Conservation (phyloP, 768 basidiomycete species). For the Podaxis sp. region DNA sequence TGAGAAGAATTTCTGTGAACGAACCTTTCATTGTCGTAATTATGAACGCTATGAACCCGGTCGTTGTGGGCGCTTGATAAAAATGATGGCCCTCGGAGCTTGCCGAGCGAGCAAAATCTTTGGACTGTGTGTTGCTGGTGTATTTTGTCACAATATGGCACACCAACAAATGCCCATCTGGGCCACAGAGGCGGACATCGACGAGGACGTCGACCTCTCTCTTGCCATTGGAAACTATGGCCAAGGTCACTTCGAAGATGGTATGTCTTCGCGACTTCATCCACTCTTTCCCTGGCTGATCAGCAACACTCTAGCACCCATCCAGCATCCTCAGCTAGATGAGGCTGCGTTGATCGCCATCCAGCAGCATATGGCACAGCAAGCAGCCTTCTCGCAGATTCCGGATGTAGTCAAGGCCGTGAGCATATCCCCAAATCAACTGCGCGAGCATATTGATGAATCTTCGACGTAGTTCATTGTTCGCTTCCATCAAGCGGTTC, state of each 20-base stretch:
- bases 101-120: slow-evolving; percentile 36
- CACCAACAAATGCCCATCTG: slow-evolving; percentile 71
- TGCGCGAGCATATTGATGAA: slow-evolving; percentile 9
- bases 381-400: slow-evolving; percentile 78
- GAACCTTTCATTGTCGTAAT: no score
- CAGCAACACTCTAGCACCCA: slow-evolving; percentile 33
- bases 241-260: slow-evolving; percentile 69
- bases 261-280: slow-evolving; percentile 30
- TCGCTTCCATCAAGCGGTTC: slow-evolving; percentile 91
- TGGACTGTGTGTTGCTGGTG: slow-evolving; percentile 3
- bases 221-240: slow-evolving; percentile 68
- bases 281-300: neutral
- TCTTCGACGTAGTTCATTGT: slow-evolving; percentile 73
- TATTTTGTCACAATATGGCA: slow-evolving; percentile 38
- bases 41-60: no score
- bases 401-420: slow-evolving; percentile 90
- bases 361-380: slow-evolving; percentile 84
- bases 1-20: neutral
- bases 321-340: slow-evolving; percentile 64
- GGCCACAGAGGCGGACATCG: slow-evolving; percentile 78
- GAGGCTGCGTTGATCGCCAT: slow-evolving; percentile 67
- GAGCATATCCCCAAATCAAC: slow-evolving; percentile 25
- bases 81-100: slow-evolving; percentile 22
- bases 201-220: slow-evolving; percentile 76
- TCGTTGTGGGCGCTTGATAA: neutral